Conservation (phyloP, 305 asterid species). For the Andrographis paniculata region DNA sequence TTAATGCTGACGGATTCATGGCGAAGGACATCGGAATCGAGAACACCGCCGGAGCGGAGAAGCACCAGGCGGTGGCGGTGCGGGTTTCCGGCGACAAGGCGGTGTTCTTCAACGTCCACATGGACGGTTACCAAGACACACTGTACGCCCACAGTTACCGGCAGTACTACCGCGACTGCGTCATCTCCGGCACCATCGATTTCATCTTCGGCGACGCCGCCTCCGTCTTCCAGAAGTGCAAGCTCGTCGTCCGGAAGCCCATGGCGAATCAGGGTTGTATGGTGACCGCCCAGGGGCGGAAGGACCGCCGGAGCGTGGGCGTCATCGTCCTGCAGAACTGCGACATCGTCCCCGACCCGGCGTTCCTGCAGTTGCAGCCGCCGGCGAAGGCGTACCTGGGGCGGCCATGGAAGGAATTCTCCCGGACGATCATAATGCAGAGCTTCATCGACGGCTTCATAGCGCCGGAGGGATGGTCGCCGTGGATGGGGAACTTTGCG, state of each 20-base stretch:
- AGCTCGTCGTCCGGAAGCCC: constrained; percentile 46
- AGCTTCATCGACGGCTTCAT: constrained; percentile 39
- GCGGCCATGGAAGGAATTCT: constrained; percentile 70
- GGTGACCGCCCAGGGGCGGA: constrained; percentile 81
- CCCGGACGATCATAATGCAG: constrained; percentile 70
- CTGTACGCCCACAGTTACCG: constrained; percentile 38
- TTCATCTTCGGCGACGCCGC: constrained; percentile 39
- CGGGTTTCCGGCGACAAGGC: constrained; percentile 47
- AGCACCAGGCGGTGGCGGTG: constrained; percentile 73
- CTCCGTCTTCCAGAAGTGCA: constrained; percentile 51
- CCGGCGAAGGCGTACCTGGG: constrained; percentile 50
- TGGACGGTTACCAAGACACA: constrained; percentile 40
- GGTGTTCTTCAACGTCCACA: constrained; percentile 48
- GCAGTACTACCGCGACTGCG: constrained; percentile 36
- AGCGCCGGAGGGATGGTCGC: constrained; percentile 61
- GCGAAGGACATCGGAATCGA: constrained; percentile 60
- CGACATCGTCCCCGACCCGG: constrained; percentile 40
- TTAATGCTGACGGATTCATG: constrained; percentile 40
- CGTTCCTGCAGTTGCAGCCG: constrained; percentile 20
- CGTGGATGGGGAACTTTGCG: constrained; percentile 42
- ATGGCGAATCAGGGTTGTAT: constrained; percentile 48
- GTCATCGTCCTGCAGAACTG: constrained; percentile 43
- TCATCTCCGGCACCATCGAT: constrained; percentile 36
- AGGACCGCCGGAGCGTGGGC: constrained; percentile 41
- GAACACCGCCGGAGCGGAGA: constrained; percentile 60